Evolutionary conservation across 805 yeast genomes (phyloP).

Genomic region (Millerozyma acaciae): DNA sequence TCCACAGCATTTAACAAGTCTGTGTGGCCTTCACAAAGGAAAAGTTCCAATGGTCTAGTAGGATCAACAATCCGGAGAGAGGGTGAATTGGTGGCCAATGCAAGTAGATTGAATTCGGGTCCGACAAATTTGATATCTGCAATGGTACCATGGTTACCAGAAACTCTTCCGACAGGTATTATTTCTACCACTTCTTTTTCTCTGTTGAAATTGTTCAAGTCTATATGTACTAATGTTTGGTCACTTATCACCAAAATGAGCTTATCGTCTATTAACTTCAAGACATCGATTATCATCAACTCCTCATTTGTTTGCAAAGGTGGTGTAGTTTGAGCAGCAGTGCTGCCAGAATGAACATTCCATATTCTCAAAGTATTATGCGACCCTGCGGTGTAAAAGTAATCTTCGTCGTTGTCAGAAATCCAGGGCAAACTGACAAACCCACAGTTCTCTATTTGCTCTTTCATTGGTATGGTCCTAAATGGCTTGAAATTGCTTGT

Average conservation of each 20-base stretch:
- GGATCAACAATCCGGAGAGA: slow-evolving; percentile 73
- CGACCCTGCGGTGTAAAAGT: slow-evolving; percentile 75
- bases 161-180: slow-evolving; percentile 53
- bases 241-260: slow-evolving; percentile 68
- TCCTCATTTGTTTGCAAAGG: slow-evolving; percentile 69
- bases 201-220: slow-evolving; percentile 20
- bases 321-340: slow-evolving; percentile 41
- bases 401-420: slow-evolving; percentile 23
- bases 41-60: slow-evolving; percentile 55
- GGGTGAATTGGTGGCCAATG: slow-evolving; percentile 92
- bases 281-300: slow-evolving; percentile 60
- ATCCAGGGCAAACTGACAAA: slow-evolving; percentile 27
- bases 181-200: slow-evolving; percentile 22
- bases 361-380: slow-evolving; percentile 66
- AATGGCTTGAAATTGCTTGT: slow-evolving; percentile 50
- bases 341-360: slow-evolving; percentile 47
- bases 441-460: slow-evolving; percentile 70
- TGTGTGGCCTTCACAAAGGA: slow-evolving; percentile 72
- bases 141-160: slow-evolving; percentile 94
- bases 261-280: slow-evolving; percentile 27
- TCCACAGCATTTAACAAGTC: slow-evolving; percentile 83
- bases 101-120: slow-evolving; percentile 54
- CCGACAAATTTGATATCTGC: slow-evolving; percentile 85
- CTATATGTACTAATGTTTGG: slow-evolving; percentile 66
- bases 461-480: slow-evolving; percentile 68